phyloP scores from a whole-genome alignment of 305 asterid genomes.

The Ilex paraguariensis region DNA sequence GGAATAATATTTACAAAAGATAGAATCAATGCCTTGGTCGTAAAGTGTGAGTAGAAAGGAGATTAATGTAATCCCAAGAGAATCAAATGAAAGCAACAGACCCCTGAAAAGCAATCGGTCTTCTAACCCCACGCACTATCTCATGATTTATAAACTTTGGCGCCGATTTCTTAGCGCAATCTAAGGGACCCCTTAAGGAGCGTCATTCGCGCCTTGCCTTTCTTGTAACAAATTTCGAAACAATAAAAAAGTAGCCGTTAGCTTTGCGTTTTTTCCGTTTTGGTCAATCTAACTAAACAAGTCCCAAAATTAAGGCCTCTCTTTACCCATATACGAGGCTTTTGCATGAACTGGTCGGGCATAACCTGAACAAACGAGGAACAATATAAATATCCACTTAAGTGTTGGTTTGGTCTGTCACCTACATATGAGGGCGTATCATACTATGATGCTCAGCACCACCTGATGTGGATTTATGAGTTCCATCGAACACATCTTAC shows the following conservation, averaged over 20 bases:
- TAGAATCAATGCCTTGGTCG: constrained; percentile 30
- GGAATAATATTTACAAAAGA: background rate
- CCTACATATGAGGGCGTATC: too few relatives aligned
- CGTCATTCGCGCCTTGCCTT: constrained; percentile 36
- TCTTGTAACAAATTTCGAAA: background rate
- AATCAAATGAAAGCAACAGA: too few relatives aligned
- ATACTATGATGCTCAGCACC: too few relatives aligned
- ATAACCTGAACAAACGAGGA: constrained; percentile 9
- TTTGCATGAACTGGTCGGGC: constrained; percentile 24
- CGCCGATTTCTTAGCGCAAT: constrained; percentile 44
- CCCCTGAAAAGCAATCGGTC: too few relatives aligned
- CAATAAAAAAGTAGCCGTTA: constrained; percentile 13
- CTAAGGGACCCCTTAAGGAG: constrained; percentile 20
- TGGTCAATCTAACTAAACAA: too few relatives aligned
- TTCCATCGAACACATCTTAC: too few relatives aligned
- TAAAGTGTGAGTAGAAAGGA: constrained; percentile 24
- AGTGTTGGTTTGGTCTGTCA: too few relatives aligned
- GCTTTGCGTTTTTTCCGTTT: constrained; percentile 35
- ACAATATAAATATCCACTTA: too few relatives aligned
- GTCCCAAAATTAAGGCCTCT: too few relatives aligned
- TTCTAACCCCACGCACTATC: background rate
- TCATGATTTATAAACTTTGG: constrained; percentile 20
- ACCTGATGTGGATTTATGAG: too few relatives aligned
- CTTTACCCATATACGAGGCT: constrained; percentile 15
- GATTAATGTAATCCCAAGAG: constrained; percentile 16